A percentile compares a stretch with the other conserved stretches of the same genome.
These are phyloP conservation scores for Baorangia bicolor DNA, from an alignment of 768 basidiomycete species.

Conservation along the genomic window DNA sequence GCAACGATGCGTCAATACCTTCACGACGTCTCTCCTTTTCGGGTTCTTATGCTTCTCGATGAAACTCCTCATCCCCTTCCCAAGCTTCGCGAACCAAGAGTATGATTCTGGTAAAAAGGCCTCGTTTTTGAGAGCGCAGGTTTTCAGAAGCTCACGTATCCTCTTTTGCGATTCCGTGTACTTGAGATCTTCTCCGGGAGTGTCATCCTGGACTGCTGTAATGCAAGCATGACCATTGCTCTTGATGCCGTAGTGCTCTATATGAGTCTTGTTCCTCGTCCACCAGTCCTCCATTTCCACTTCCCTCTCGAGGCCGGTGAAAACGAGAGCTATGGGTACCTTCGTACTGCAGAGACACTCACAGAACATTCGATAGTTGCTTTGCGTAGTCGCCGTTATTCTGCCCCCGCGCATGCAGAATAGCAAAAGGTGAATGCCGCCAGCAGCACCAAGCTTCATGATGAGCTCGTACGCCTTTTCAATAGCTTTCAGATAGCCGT, in stretches of 20 bases:
- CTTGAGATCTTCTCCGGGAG: slow-evolving; percentile 19
- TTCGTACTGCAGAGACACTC: slow-evolving; percentile 38
- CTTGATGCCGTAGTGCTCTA: slow-evolving; percentile 24
- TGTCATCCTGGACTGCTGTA: slow-evolving; percentile 27
- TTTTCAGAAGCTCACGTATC: slow-evolving; percentile 20
- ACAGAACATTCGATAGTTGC: slow-evolving; percentile 41
- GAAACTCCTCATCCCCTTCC: slow-evolving; percentile 12
- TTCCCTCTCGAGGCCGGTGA: slow-evolving; percentile 42
- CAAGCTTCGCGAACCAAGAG: slow-evolving; percentile 19
- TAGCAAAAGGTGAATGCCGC: slow-evolving; percentile 43
- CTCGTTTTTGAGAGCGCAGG: slow-evolving; percentile 10
- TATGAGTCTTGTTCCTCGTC: slow-evolving; percentile 26
- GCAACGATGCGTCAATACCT: slow-evolving; percentile 25
- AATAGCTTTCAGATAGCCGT: slow-evolving; percentile 28
- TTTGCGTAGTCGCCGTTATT: slow-evolving; percentile 35
- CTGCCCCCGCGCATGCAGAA: slow-evolving; percentile 42
- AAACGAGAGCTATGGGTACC: slow-evolving; percentile 40
- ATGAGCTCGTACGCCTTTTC: slow-evolving; percentile 36
- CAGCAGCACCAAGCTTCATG: slow-evolving; percentile 22
- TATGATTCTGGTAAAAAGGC: slow-evolving; percentile 15
- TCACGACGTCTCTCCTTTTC: slow-evolving; percentile 17
- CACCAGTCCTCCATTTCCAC: slow-evolving; percentile 36
- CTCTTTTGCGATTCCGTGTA: slow-evolving; percentile 21
- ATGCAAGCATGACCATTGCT: slow-evolving; percentile 34
- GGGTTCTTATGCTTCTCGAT: slow-evolving; percentile 14